phyloP scores from a whole-genome alignment of 2,329 filamentous ascomycete species.

The Fusarium nygamai region DNA sequence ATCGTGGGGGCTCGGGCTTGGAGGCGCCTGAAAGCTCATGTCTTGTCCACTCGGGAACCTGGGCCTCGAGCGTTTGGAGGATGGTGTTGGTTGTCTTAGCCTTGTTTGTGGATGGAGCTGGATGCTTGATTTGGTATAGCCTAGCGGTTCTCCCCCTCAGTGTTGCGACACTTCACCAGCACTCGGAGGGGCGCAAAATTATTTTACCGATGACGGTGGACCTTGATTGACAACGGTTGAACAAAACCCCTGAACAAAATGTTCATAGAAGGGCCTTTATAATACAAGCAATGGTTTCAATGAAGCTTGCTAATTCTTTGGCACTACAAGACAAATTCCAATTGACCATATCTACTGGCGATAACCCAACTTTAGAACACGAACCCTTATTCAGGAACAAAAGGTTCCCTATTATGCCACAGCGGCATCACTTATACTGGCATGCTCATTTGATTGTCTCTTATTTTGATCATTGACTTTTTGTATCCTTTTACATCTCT shows the following conservation, averaged over 20 bases:
- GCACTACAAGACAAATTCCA: not conserved
- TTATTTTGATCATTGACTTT: constrained; percentile 14
- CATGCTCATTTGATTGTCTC: not conserved
- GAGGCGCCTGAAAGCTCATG: constrained; percentile 49
- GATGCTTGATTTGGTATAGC: constrained; percentile 42
- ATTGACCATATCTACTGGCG: not conserved
- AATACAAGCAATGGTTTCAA: too few species aligned
- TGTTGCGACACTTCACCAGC: constrained; percentile 10
- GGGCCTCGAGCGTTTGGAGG: constrained; percentile 38
- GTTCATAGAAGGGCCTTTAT: not conserved
- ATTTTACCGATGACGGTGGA: constrained; percentile 17
- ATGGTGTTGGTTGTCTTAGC: constrained; percentile 38
- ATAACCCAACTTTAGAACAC: not conserved
- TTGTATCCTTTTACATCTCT: constrained; percentile 22
- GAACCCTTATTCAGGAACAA: not conserved
- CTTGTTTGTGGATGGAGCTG: constrained; percentile 32
- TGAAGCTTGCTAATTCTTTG: too few species aligned
- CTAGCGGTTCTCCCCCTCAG: constrained; percentile 25
- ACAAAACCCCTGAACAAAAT: not conserved
- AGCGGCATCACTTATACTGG: not conserved
- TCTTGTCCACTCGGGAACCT: constrained; percentile 38
- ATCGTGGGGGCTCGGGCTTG: constrained; percentile 39
- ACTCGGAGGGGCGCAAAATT: constrained; percentile 27
- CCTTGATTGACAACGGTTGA: not conserved
- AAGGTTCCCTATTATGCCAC: not conserved